These are phyloP conservation scores for Clarireedia sp. DNA, from an alignment of 2,329 filamentous ascomycete species.

Conservation along the genomic window DNA sequence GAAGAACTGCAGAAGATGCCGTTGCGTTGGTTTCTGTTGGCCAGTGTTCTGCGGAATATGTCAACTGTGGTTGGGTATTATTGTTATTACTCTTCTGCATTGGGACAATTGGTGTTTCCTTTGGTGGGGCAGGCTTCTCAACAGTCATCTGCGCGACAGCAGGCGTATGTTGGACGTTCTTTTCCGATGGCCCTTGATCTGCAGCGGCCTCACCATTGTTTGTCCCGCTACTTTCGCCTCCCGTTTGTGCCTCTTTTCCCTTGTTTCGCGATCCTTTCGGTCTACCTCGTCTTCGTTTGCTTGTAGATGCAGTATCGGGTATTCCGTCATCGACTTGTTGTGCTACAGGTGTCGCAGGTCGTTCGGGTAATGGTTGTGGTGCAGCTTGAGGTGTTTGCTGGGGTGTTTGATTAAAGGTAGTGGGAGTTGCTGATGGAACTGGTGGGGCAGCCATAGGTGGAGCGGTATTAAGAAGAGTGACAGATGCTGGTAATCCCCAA, in stretches of 20 bases:
- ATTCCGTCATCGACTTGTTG: conserved; percentile 14
- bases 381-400: not conserved
- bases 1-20: conserved; percentile 8
- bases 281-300: conserved; percentile 32
- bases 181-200: conserved; percentile 13
- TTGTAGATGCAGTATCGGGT: conserved; percentile 17
- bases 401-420: conserved; percentile 7
- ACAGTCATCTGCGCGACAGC: conserved; percentile 13
- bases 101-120: conserved; percentile 6
- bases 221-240: not conserved
- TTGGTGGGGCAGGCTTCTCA: conserved; percentile 11
- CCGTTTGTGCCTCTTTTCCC: conserved; percentile 15
- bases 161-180: conserved; percentile 14
- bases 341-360: conserved; percentile 18
- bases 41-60: conserved; percentile 22
- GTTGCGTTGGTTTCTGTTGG: conserved; percentile 15
- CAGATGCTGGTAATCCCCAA: conserved; percentile 25
- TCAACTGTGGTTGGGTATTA: conserved; percentile 5
- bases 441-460: conserved; percentile 15
- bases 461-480: conserved; percentile 23
- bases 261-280: conserved; percentile 47
- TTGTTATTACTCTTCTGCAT: conserved; percentile 30
- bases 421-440: not conserved
- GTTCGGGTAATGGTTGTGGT: conserved; percentile 13
- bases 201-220: not conserved